Percentiles rank a stretch among this genome's conserved stretches.
Evolutionary conservation across 306 rosid genomes (phyloP).

Genomic region (Biancaea sappan): DNA sequence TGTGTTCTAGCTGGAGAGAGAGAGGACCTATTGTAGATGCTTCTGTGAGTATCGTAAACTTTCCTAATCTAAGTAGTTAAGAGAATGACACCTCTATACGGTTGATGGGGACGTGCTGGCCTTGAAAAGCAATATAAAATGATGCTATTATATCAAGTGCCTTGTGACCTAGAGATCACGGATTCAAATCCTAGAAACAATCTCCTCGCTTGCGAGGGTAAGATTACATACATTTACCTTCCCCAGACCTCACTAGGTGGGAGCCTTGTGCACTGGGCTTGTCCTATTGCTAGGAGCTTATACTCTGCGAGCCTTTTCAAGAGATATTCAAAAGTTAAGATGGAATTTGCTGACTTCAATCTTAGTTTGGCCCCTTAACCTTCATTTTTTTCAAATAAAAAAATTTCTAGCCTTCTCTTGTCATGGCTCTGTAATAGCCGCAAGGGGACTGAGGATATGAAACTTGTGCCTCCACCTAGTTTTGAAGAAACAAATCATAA

Average conservation of each 20-base stretch:
- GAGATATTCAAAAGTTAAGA: constrained; percentile 21
- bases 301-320: not conserved
- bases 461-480: not conserved
- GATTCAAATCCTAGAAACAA: no score
- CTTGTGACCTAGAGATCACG: no score
- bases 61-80: not conserved
- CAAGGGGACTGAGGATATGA: not conserved
- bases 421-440: not conserved
- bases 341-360: constrained; percentile 14
- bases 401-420: not conserved
- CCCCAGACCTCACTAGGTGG: no score
- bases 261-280: no score
- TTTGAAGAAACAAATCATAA: constrained; percentile 13
- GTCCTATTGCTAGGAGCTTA: not conserved
- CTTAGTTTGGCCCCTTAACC: no score
- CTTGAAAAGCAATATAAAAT: constrained; percentile 13
- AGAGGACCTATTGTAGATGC: constrained; percentile 82
- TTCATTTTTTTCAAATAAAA: not conserved
- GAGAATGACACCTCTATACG: not conserved
- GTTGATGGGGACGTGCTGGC: constrained; percentile 2
- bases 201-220: no score
- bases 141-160: constrained; percentile 15
- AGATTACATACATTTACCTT: no score
- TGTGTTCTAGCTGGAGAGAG: constrained; percentile 84
- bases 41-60: constrained; percentile 56